These are phyloP conservation scores for Apiotrichum domesticum DNA, from an alignment of 1,284 basidiomycete genomes.

Conservation along the genomic window DNA sequence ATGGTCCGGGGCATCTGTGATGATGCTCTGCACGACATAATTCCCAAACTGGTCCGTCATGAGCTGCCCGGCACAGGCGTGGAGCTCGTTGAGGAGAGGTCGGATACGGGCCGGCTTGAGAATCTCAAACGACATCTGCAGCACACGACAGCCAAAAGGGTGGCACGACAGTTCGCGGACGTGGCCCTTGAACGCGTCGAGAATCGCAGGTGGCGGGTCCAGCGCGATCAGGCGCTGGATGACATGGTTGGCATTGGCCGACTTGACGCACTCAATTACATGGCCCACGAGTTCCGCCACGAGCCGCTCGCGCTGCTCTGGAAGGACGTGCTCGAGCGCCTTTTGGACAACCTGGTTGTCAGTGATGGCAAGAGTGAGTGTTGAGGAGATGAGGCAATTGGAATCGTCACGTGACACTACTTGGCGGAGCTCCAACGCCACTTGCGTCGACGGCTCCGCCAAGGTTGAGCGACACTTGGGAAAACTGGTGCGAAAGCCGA, in stretches of 20 bases:
- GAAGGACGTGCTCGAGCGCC: conserved; percentile 76
- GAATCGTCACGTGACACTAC: too few relatives aligned
- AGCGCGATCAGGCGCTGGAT: conserved; percentile 63
- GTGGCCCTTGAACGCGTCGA: conserved; percentile 70
- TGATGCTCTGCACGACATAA: conserved; percentile 90
- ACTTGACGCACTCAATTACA: conserved; percentile 80
- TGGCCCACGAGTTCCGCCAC: conserved; percentile 75
- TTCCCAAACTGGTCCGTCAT: conserved; percentile 85
- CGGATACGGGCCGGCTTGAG: conserved; percentile 64
- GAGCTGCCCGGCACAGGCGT: conserved; percentile 61
- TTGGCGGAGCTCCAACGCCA: too few relatives aligned
- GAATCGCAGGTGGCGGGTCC: conserved; percentile 69
- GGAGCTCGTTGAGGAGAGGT: conserved; percentile 77
- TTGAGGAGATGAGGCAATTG: background rate
- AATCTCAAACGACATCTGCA: conserved; percentile 88
- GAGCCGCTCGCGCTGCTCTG: conserved; percentile 68
- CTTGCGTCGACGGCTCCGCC: too few relatives aligned
- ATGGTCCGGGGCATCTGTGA: conserved; percentile 62
- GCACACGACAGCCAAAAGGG: conserved; percentile 89
- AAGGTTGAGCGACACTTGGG: too few relatives aligned
- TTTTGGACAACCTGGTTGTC: conserved; percentile 47
- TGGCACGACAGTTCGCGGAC: conserved; percentile 82
- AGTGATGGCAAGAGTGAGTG: background rate
- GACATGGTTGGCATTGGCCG: conserved; percentile 94
- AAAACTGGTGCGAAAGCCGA: background rate